Evolutionary conservation across 495 filamentous ascomycete genomes (phyloP), one percentile per base, ranked within the genome.

Genomic region (Parmelia sp.): DNA sequence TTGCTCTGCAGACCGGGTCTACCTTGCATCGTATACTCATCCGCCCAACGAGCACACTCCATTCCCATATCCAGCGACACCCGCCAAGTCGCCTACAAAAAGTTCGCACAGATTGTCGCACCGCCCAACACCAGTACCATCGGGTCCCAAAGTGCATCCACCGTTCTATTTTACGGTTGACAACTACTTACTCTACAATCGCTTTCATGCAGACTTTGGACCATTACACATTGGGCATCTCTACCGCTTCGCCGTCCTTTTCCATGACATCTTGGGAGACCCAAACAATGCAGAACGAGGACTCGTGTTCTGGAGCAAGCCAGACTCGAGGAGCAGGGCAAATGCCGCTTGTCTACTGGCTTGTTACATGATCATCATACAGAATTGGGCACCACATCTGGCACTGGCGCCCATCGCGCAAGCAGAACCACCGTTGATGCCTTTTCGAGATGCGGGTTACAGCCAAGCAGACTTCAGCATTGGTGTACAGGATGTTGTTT

Each of bases 291-390:
- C 89, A 76, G 88, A 90, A 29, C 82, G 90, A 57, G 85, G 89
- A 9, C 88, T 99, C 56, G 92, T 97, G 11, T 95, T 97, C 74
- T 97, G 92, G 85, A 96, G 92, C 73, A 87, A 86, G 60, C 87
- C 90, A 0, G 92, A 99, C 77, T 84, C 93, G 37, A 86, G 92
- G 65, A 96, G 92, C 86, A 85, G 94, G 61, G 92, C 94, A 69
- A 99, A 99, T 78, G 93, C 95, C 15, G 92, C 93, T n/a, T 96
- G 92, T 74, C 78, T 97, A 55, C 82, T 97, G 15, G 93, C 93
- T 39, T 93, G 89, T 75, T 97, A 97, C 74, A 96, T 97, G 93
- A 90, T 98, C n/a, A 77, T 99, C 58, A 94, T 99, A 69, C 94
- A 99, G 75, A 86, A 85, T 17, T 99, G 95, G 95, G 88, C 94